Evolutionary conservation across 257 asterid species (phyloP), one percentile per base, ranked within the genome.

Genomic region (Galeopsis tetrahit): DNA sequence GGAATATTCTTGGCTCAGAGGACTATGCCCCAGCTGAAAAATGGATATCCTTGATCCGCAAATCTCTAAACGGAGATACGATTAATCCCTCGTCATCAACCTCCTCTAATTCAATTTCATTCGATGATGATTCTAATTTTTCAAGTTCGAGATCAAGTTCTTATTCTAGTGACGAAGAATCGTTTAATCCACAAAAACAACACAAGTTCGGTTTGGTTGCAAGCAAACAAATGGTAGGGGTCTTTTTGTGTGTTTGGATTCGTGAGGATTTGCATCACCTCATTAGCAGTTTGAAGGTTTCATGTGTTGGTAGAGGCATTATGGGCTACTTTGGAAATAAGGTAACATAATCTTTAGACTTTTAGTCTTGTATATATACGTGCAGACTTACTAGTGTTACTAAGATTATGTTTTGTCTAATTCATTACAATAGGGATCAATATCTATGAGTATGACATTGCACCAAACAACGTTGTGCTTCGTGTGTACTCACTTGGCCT

Each of bases 261-360:
- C 89, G 89, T 2, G 71, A 81, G 3, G 93, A 86, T n/a, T 72
- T 91, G 72, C 66, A 72, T 31, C 85, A 21, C 11, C 82, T 79
- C 28, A 75, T 89, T 39, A 79, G 74, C 34, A 81, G 84, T 36
- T 70, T 88, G 80, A 85, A 87, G 35, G 92, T 89, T 53, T 88
- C 97, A 0, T 81, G 93, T 13, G 93, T 91, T 46, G 96, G 96
- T 13, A 77, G 65, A 17, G 95, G 97, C 75, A 84, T 91, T 52
- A 85, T 91, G 96, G 95, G 97, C 58, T 89, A 82, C 87, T 91
- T 89, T 14, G 97, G 97, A 63, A 91, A 91, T 73, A 91, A 91
- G 92, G 97, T 91, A 73, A 11, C 28, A 21, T 21, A 21, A 21
- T 21, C 1, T 21, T 21, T 21, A 21, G 28, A 21, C 28, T 1